Evolutionary conservation across 352 stramenopile genomes (phyloP), one percentile per base, ranked within the genome.

Genomic region (Phytophthora parvispora): DNA sequence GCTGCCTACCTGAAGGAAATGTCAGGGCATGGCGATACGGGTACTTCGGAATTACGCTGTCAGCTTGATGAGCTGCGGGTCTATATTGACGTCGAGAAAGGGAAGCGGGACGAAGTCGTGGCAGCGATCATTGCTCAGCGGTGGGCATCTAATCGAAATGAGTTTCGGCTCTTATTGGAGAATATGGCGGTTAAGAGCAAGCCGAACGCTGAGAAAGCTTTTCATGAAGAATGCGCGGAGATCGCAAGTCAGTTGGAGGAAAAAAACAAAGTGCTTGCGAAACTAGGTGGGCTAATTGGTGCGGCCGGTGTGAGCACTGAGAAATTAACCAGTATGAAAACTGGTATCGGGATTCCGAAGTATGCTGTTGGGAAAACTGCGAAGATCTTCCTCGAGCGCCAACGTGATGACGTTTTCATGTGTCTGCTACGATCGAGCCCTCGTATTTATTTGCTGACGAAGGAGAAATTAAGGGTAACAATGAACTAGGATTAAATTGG

Each of bases 41-140:
- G 59, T 12, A 70, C 60, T 1, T 55, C 64, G 7, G 53, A 76
- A 24, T 49, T 75, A 34, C 78, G 71, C 31, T 58, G 40, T 12
- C 69, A 81, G 34, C 73, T 80, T 15, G 53, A 80, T 25, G 74
- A 78, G 20, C 57, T 89, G 27, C 51, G 75, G 15, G 43, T 34
- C 1, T 57, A 55, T 18, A 79, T 89, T 24, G 45, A 80, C 24
- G 25, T 63, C 13, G 72, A 86, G 27, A 74, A 73, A 38, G 13
- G n/a, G 31, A 73, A 73, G 13, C 65, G 43, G 24, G 51, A 68
- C n/a, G 45, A 59, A 27, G 52, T 53, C 42, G 65, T 64, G 24
- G 65, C 58, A 42, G 43, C 38, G 16, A 36, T 72, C 1, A 53
- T 73, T 42, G 50, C 36, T 20, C 51, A 73, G 6, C 57, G 43